Conservation (phyloP, 2,329 filamentous ascomycete genomes). For the Neopestalotiopsis sp. region DNA sequence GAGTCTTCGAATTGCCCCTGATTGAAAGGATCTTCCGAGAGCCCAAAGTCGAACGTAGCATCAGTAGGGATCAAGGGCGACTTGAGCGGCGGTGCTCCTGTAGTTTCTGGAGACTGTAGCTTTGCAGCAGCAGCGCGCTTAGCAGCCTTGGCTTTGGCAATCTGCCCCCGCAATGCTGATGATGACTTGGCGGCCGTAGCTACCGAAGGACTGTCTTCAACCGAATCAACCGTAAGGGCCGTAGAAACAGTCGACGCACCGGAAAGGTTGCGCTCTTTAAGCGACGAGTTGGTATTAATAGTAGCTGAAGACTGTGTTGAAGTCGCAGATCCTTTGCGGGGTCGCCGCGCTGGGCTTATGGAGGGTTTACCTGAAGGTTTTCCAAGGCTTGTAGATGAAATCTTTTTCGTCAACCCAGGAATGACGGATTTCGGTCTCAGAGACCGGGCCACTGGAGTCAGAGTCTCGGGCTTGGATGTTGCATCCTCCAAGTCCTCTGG, state of each 20-base stretch:
- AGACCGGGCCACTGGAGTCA: conserved; percentile 51
- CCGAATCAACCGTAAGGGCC: conserved; percentile 41
- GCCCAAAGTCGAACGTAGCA: conserved; percentile 62
- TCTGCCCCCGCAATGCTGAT: conserved; percentile 82
- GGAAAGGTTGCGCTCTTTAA: conserved; percentile 42
- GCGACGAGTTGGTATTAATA: conserved; percentile 34
- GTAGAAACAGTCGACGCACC: conserved; percentile 45
- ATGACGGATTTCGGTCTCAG: conserved; percentile 59
- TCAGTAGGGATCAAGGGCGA: conserved; percentile 53
- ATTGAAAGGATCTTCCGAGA: conserved; percentile 73
- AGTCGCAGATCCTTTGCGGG: conserved; percentile 46
- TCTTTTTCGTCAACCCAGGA: conserved; percentile 61
- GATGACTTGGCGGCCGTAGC: conserved; percentile 69
- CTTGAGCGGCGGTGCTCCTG: conserved; percentile 24
- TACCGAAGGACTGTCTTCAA: conserved; percentile 35
- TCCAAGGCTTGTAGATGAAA: conserved; percentile 51
- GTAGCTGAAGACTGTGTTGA: conserved; percentile 45
- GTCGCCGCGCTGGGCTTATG: conserved; percentile 34
- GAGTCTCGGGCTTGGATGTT: conserved; percentile 49
- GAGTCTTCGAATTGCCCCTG: conserved; percentile 62
- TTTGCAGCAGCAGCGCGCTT: conserved; percentile 60
- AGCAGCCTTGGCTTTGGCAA: conserved; percentile 89
- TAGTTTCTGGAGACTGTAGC: conserved; percentile 34
- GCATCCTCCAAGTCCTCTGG: conserved; percentile 37
- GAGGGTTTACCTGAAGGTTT: conserved; percentile 28